Evolutionary conservation across 495 filamentous ascomycete species (phyloP).

Genomic region (Aspergillus coremiiformis): DNA sequence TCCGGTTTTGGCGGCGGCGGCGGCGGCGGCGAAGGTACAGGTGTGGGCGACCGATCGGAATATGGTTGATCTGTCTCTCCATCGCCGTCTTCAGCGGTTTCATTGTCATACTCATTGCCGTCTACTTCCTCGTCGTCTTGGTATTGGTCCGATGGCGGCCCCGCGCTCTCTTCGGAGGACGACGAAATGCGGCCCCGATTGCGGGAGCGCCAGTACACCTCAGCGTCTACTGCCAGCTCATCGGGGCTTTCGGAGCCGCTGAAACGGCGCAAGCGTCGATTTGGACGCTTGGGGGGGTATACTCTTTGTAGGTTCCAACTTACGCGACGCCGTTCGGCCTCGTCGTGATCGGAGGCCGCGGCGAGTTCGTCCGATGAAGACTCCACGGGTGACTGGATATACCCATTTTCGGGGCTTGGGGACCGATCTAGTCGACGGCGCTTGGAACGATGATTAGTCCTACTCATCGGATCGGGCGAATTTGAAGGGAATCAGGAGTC

Average conservation of each 20-base stretch:
- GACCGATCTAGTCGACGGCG: conserved; percentile 45
- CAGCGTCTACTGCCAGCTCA: conserved; percentile 36
- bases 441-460: conserved; percentile 39
- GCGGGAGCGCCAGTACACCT: conserved; percentile 35
- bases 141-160: conserved; percentile 5
- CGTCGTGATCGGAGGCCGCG: conserved; percentile 36
- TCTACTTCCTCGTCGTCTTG: conserved; percentile 7
- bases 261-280: conserved; percentile 23
- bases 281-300: conserved; percentile 33
- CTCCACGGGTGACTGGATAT: conserved; percentile 30
- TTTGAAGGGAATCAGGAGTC: conserved; percentile 5
- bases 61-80: conserved; percentile 5
- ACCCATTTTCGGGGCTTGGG: conserved; percentile 5
- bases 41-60: conserved; percentile 27
- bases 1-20: conserved; percentile 40
- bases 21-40: conserved; percentile 32
- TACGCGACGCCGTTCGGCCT: conserved; percentile 32
- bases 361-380: conserved; percentile 50
- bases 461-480: conserved; percentile 21
- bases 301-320: conserved; percentile 32
- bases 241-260: conserved; percentile 40
- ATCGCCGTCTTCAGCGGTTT: conserved; percentile 3
- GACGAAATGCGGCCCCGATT: conserved; percentile 22
- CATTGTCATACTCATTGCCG: conserved; percentile 13
- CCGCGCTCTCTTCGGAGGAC: conserved; percentile 14